Conservation (phyloP, 2,329 filamentous ascomycete species). For the Verticillium isaacii region DNA sequence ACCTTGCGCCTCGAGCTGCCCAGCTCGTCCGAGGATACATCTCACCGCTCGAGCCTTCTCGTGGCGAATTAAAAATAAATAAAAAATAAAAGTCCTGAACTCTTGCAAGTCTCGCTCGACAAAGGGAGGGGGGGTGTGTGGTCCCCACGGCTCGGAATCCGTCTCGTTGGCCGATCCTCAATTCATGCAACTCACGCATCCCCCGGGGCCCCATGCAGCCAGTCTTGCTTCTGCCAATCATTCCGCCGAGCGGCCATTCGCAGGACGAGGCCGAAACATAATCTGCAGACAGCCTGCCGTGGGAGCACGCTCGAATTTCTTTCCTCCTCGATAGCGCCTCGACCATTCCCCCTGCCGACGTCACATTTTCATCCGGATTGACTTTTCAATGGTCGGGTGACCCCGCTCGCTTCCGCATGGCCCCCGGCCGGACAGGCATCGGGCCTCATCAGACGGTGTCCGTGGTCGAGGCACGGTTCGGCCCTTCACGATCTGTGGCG, state of each 20-base stretch:
- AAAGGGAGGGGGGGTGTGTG: too few species aligned
- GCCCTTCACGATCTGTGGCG: not conserved
- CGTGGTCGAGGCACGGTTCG: not conserved
- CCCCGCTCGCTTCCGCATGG: not conserved
- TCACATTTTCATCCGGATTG: not conserved
- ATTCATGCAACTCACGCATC: not conserved
- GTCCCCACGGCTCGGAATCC: too few species aligned
- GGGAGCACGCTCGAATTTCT: not conserved
- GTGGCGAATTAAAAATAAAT: not conserved
- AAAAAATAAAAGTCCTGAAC: too few species aligned
- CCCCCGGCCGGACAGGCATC: not conserved
- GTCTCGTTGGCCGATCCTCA: too few species aligned
- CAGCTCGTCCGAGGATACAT: not conserved
- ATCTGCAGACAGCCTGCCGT: not conserved
- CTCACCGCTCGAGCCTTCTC: not conserved
- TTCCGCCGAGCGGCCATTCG: not conserved
- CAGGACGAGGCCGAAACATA: not conserved
- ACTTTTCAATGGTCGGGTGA: not conserved
- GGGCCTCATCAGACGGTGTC: not conserved
- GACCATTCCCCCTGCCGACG: not conserved
- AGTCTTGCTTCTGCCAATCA: conserved; percentile 1
- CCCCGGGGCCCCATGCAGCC: not conserved
- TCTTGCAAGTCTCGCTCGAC: too few species aligned
- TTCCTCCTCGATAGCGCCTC: not conserved
- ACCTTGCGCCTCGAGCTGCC: not conserved